Evolutionary conservation across 1,284 basidiomycete species (phyloP).

Genomic region (Cutaneotrichosporon sp.): DNA sequence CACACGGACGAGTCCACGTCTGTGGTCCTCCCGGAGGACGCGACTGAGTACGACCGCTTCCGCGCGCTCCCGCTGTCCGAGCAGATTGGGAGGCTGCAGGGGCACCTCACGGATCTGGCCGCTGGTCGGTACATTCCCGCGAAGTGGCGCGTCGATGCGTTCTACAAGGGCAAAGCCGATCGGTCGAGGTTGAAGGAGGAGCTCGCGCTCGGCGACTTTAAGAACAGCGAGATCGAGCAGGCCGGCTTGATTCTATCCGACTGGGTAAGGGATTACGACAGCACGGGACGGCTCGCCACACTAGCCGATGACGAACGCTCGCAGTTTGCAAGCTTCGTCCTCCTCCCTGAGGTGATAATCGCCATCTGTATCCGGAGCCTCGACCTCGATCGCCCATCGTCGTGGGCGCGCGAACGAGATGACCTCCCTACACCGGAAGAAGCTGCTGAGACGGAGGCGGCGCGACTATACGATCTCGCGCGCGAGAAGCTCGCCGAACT

Average conservation of each 20-base stretch:
- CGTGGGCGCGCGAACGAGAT: not conserved
- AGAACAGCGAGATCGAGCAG: slow-evolving; percentile 26
- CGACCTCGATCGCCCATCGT: not conserved
- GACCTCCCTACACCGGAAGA: not conserved
- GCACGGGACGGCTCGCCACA: slow-evolving; percentile 25
- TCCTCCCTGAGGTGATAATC: slow-evolving; percentile 37
- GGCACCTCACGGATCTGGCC: slow-evolving; percentile 29
- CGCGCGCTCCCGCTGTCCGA: slow-evolving; percentile 14
- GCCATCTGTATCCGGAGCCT: slow-evolving; percentile 1
- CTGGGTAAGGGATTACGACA: slow-evolving; percentile 23
- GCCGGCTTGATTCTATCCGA: slow-evolving; percentile 30
- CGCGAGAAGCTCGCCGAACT: slow-evolving; percentile 6
- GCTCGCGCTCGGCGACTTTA: slow-evolving; percentile 32
- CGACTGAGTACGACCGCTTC: slow-evolving; percentile 14
- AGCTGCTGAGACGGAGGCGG: not conserved
- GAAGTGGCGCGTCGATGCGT: slow-evolving; percentile 35
- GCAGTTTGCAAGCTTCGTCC: slow-evolving; percentile 27
- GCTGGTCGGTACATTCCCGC: slow-evolving; percentile 36
- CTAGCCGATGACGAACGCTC: slow-evolving; percentile 18
- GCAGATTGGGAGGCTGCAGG: slow-evolving; percentile 31
- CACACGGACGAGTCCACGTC: not conserved
- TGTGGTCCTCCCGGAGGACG: not conserved
- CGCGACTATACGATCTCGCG: not conserved
- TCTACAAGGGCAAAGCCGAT: slow-evolving; percentile 17
- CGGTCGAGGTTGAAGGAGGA: slow-evolving; percentile 11